Conservation (phyloP, 768 basidiomycete genomes). For the Xerocomellus amylosporus region DNA sequence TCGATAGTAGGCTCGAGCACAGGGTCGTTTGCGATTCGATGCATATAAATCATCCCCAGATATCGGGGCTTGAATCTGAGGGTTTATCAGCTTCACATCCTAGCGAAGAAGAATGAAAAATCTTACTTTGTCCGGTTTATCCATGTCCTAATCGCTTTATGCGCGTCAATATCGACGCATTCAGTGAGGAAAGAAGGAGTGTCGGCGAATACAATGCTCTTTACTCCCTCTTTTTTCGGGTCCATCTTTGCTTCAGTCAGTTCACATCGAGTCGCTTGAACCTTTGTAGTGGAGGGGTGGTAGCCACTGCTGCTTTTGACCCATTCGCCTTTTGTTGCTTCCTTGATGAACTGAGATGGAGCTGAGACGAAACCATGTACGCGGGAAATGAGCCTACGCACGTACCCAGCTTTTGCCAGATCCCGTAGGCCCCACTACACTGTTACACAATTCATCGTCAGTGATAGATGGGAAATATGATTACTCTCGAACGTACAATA, state of each 20-base stretch:
- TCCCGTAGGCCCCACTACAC: conserved; percentile 19
- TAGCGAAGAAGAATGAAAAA: not conserved
- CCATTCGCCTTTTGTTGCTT: conserved; percentile 2
- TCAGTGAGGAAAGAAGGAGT: conserved; percentile 22
- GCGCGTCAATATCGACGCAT: conserved; percentile 1
- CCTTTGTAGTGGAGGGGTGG: conserved; percentile 5
- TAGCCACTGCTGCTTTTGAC: not conserved
- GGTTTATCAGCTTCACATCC: not conserved
- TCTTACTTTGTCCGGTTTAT: not conserved
- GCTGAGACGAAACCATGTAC: not conserved
- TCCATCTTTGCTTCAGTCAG: conserved; percentile 1
- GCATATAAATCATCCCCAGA: conserved; percentile 19
- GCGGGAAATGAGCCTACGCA: not conserved
- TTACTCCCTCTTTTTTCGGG: not conserved
- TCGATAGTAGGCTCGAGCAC: not conserved
- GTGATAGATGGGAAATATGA: not conserved
- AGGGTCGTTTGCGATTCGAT: conserved; percentile 19
- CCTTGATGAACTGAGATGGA: conserved; percentile 10
- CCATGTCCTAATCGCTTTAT: conserved; percentile 4
- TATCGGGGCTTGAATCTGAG: conserved; percentile 4
- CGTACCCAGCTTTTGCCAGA: conserved; percentile 23
- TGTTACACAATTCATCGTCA: not conserved
- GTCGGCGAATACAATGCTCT: conserved; percentile 20
- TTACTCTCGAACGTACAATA: conserved; percentile 15
- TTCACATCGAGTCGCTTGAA: conserved; percentile 15